Conservation (phyloP, 2,329 filamentous ascomycete genomes). For the Nigrograna mackinnonii region DNA sequence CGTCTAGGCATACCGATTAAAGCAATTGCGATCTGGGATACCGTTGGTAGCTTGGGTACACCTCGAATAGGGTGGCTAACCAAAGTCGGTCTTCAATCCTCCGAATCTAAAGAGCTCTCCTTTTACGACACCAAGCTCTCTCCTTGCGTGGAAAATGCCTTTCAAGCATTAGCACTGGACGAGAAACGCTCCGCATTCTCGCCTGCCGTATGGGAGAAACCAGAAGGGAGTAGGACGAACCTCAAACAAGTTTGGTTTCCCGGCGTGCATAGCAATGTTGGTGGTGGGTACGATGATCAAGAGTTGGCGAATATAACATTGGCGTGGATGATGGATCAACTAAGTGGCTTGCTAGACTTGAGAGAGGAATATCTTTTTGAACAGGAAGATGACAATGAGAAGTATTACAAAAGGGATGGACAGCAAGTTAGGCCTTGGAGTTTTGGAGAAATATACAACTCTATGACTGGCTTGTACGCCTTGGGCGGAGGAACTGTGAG, state of each 20-base stretch:
- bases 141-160: slow-evolving; percentile 55
- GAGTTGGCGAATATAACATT: slow-evolving; percentile 56
- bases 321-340: slow-evolving; percentile 62
- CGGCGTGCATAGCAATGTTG: slow-evolving; percentile 56
- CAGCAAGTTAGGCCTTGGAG: slow-evolving; percentile 51
- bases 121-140: slow-evolving; percentile 54
- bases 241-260: slow-evolving; percentile 61
- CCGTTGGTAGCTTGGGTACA: slow-evolving; percentile 50
- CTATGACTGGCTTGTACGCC: slow-evolving; percentile 50
- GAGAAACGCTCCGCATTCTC: slow-evolving; percentile 55
- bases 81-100: slow-evolving; percentile 36
- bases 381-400: slow-evolving; percentile 49
- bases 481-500: slow-evolving; percentile 47
- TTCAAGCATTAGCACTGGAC: slow-evolving; percentile 60
- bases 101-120: slow-evolving; percentile 40
- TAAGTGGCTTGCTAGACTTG: slow-evolving; percentile 53
- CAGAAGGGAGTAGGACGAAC: slow-evolving; percentile 46
- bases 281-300: slow-evolving; percentile 50
- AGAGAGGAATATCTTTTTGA: slow-evolving; percentile 52
- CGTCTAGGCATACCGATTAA: slow-evolving; percentile 44
- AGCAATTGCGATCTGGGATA: slow-evolving; percentile 54
- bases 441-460: slow-evolving; percentile 51
- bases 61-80: slow-evolving; percentile 49
- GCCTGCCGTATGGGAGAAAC: slow-evolving; percentile 57
- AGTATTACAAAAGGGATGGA: slow-evolving; percentile 47